Conservation (phyloP, 176 grass and related monocot species). For the Saccharum officinarum region DNA sequence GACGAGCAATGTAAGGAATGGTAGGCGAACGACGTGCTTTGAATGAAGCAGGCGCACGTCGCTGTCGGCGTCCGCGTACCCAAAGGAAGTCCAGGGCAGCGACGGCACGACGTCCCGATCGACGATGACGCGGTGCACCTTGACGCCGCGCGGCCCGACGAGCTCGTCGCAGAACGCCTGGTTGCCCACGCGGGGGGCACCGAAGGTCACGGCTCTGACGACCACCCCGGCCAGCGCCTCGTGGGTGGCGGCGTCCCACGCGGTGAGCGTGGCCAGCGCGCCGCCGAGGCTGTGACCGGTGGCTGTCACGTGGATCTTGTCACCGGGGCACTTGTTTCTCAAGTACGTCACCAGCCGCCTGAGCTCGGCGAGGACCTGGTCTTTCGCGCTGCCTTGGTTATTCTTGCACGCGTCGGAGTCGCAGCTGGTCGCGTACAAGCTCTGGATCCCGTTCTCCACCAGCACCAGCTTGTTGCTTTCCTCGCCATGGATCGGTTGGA, state of each 20-base stretch:
- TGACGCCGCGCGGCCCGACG: constrained; percentile 1
- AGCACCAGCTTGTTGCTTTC: no score
- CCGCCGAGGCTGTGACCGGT: constrained; percentile 77
- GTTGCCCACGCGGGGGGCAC: constrained; percentile 60
- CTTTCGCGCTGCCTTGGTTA: no score
- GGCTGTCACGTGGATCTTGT: constrained; percentile 36
- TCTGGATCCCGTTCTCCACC: constrained; percentile 32
- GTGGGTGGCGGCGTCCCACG: constrained; percentile 27
- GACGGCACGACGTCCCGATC: constrained; percentile 45
- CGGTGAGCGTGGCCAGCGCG: constrained; percentile 56
- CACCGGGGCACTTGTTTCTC: neutral
- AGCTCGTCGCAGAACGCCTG: constrained; percentile 39
- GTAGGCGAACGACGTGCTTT: no score
- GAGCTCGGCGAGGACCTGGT: constrained; percentile 53
- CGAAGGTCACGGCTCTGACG: constrained; percentile 58
- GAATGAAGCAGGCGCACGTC: neutral
- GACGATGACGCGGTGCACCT: constrained; percentile 43
- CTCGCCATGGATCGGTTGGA: no score
- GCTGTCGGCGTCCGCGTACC: constrained; percentile 38
- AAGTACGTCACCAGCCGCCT: constrained; percentile 12
- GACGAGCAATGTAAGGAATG: neutral
- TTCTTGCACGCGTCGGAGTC: neutral
- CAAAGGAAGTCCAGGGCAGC: constrained; percentile 23
- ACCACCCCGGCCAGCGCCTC: constrained; percentile 1
- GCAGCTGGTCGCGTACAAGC: constrained; percentile 48